These are phyloP conservation scores for Penicillium freii DNA, from an alignment of 2,329 filamentous ascomycete species.

Conservation along the genomic window DNA sequence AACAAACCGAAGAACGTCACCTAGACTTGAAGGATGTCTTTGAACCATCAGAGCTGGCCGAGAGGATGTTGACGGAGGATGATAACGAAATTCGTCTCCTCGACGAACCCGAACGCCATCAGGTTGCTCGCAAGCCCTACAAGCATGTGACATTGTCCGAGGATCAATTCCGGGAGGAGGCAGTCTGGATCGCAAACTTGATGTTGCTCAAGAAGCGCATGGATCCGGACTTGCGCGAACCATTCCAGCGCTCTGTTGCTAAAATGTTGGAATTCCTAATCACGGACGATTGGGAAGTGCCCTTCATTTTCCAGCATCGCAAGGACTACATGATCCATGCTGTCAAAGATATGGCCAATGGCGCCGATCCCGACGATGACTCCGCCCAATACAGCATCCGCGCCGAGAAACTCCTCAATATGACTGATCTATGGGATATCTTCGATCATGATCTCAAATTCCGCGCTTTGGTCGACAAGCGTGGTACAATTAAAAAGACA, in stretches of 20 bases:
- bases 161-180: slow-evolving; percentile 86
- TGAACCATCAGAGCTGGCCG: slow-evolving; percentile 88
- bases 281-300: slow-evolving; percentile 89
- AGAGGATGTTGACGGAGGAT: slow-evolving; percentile 92
- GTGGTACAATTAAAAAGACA: slow-evolving; percentile 76
- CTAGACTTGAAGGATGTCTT: slow-evolving; percentile 97
- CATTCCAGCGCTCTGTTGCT: slow-evolving; percentile 82
- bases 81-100: slow-evolving; percentile 86
- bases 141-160: slow-evolving; percentile 75
- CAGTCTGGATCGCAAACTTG: slow-evolving; percentile 84
- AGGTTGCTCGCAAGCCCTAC: slow-evolving; percentile 86
- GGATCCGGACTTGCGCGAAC: slow-evolving; percentile 67
- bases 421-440: slow-evolving; percentile 93
- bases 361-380: slow-evolving; percentile 65
- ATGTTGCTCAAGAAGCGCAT: slow-evolving; percentile 85
- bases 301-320: slow-evolving; percentile 96
- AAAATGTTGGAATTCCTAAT: slow-evolving; percentile 96
- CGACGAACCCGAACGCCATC: slow-evolving; percentile 92
- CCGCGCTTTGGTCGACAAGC: slow-evolving; percentile 86
- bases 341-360: slow-evolving; percentile 64
- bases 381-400: slow-evolving; percentile 66
- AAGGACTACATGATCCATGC: slow-evolving; percentile 97
- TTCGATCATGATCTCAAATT: slow-evolving; percentile 95
- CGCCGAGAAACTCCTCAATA: slow-evolving; percentile 84
- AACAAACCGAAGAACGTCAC: slow-evolving; percentile 73